Base-by-base conservation (phyloP, 352 stramenopile genomes). In the Pythium scleroteichum region DNA sequence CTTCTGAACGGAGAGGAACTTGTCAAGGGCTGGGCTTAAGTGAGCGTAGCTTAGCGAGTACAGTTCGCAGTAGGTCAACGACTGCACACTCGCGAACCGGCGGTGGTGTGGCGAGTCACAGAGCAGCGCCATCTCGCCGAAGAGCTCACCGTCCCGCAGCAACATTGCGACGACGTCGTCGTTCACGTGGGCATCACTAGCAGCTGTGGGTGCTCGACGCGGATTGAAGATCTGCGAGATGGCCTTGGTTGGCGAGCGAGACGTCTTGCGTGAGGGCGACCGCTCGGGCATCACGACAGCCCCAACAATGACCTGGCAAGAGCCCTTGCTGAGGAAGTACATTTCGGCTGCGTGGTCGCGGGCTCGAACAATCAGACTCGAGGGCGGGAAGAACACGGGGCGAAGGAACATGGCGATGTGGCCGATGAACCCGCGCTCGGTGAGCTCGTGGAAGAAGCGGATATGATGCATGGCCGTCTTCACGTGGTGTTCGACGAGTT, bases 81-180 rank as follows among this genome's bases (percentile, higher is more conserved):
- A 42, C 0, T 45, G 20, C 3, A 66, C 59, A 16, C 32, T 66
- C 2, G 59, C 59, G 17, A 50, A 32, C 3, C 59, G 59, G 16
- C 51, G 59, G 19, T 44, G 38, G 35, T 35, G 17, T 7, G 50
- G 33, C 2, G 41, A 23, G 19, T 58, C 41, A 33, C 59, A 66
- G 13, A 90, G 51, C 33, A 90, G 49, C 14, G 78, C 29, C 29
- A 35, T 35, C 29, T 35, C 29, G 10, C 81, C 81, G 51, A 90
- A 87, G 64, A 87, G 88, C 23, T 90, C 78, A 14, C 81, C 81
- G 47, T 64, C 56, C 10, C 20, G 19, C 24, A 64, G 39, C 5
- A n/a, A 14, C 1, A 46, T 47, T 6, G 56, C 59, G 14, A 46
- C 19, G 22, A 38, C 17, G 20, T 64, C 33, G 46, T 22, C 35